Base-by-base conservation (phyloP, 2,329 filamentous ascomycete genomes). In the Colletotrichum godetiae region DNA sequence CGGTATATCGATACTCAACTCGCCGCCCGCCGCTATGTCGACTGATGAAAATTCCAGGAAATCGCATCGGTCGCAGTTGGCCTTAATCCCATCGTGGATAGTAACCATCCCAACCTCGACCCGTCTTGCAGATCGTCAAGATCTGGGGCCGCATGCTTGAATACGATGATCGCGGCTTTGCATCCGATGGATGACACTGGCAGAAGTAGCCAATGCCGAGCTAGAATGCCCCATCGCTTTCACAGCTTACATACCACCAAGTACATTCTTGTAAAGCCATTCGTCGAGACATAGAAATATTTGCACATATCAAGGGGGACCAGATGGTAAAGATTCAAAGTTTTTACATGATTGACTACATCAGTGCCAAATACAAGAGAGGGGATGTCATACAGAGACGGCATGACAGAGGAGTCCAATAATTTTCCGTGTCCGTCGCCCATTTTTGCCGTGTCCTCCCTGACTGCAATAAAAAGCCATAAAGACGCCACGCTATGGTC, bases 401-500 rank as follows among this genome's bases (percentile, higher is more conserved):
- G 68, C 74, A 75, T 75, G 74, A 75, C 74, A 72, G 53, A 65
- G 49, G 53, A 64, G 58, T 49, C 60, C 66, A 33, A 71, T 19
- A 35, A 5, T 69, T 64, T 69, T 65, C 60, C 59, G 27, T 74
- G 35, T 69, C 61, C 55, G 64, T 63, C 70, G 56, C 59, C 53
- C 29, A 58, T 68, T 76, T 68, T 46, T 55, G 42, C 65, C 56
- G 35, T 55, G 60, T 63, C 31, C 60, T 58, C 70, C 65, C 65
- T 56, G 46, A 67, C 74, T 49, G 24, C 63, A 52, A 61, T 53
- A 35, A 71, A 68, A 56, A 67, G 74, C 71, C 74, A 77, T 76
- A 76, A 79, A 75, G 78, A 78, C 82, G 82, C 82, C 81, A 75
- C 80, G 81, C 81, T 83, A 77, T 77, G 75, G 77, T 72, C 76